phyloP scores from a whole-genome alignment of 75 land plant species.

The Cunninghamia lanceolata region DNA sequence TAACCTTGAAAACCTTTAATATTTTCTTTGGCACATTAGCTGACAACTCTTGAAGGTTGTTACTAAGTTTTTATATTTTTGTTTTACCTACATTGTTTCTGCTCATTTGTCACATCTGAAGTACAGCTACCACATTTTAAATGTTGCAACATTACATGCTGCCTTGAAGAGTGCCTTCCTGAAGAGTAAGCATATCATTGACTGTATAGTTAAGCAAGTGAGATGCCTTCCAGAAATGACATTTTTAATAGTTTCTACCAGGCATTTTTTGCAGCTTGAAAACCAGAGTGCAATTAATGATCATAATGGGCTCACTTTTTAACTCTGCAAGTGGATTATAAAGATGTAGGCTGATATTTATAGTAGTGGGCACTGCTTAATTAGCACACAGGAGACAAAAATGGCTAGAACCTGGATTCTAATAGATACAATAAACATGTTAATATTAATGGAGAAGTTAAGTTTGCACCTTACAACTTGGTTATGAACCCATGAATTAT shows the following conservation, averaged over 20 bases:
- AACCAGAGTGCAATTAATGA: neutral
- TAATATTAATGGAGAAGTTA: neutral
- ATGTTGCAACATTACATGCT: neutral
- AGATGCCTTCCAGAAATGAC: neutral
- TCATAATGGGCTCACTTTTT: neutral
- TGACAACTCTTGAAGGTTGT: neutral
- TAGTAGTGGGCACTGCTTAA: neutral
- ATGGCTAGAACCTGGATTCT: neutral
- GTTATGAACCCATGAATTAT: neutral
- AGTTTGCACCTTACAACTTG: neutral
- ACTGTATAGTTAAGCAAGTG: neutral
- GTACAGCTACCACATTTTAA: neutral
- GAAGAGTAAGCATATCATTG: neutral
- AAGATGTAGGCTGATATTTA: neutral
- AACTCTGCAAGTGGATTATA: neutral
- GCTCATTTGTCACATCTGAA: neutral
- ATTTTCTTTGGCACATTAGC: neutral
- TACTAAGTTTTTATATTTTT: neutral
- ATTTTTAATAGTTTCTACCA: neutral
- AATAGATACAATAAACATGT: neutral
- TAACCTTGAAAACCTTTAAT: neutral
- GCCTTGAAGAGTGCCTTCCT: neutral
- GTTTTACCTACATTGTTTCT: neutral
- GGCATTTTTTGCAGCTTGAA: neutral
- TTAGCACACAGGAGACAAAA: neutral